Base-by-base conservation (phyloP, 441 rosid species). In the Populus hybrid region DNA sequence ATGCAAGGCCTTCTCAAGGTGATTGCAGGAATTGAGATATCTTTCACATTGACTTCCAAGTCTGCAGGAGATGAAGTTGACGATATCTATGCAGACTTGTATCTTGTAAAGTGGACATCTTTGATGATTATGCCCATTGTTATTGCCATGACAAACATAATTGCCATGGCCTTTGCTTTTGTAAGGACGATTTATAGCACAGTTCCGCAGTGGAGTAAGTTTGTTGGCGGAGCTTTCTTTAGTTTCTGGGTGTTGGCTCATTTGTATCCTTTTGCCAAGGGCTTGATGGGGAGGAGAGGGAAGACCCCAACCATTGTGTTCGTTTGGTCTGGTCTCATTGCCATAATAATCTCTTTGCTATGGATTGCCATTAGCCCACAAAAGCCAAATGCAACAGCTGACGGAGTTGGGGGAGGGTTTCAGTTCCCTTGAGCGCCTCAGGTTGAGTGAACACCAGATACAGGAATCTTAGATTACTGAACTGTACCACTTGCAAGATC, bases 201-300 rank as follows among this genome's bases (percentile, higher is more conserved):
- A n/a, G 82, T 73, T 28, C 97, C 91, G 9, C 84, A 86, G 61
- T 94, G 98, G 97, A 91, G 93, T 65, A 92, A 90, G 88, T 87
- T 92, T 77, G 77, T 94, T 0, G 98, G 97, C 34, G 98, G 98
- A 74, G 94, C 95, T 3, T 94, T 94, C 82, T 94, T 94, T 75
- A 90, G 95, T 80, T 90, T 90, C 61, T 94, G 98, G 98, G 98
- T 92, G 59, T 78, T 94, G 88, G 95, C 94, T 7, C 98, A 92
- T 85, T 78, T 94, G 70, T 94, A 92, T 77, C 98, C 98, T 11
- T 92, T 94, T 40, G 97, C 97, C 40, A 94, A 94, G 75, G 98
- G 98, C 34, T 73, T 94, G 83, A 94, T 92, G 97, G 97, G 98
- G 10, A 83, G 95, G 78, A 85, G 97, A 76, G 85, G 93, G 28